Evolutionary conservation across 805 yeast species (phyloP), one percentile per base, ranked within the genome.

Genomic region (Hanseniaspora nectarophila): DNA sequence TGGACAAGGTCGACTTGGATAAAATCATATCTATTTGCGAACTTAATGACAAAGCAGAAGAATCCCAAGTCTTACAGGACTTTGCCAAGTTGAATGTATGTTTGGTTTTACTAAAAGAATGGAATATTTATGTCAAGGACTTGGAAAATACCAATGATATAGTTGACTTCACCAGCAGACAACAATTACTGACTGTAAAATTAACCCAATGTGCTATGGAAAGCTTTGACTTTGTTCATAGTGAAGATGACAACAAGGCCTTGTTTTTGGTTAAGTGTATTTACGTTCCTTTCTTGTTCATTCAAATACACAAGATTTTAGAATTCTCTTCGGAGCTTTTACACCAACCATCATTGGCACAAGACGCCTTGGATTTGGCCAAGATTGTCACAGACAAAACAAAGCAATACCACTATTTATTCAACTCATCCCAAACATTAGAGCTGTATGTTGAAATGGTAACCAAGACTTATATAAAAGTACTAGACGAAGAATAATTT

Each of bases 231-330:
- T 37, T 32, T 35, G 24, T 42, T 12, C 5, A 10, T 1, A 43
- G 31, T 8, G 52, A 57, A 3, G 57, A 59, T 4, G 79, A 78
- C 37, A 56, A 56, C 20, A 70, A 65, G 3, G 60, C 77, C 3
- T 72, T 75, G 49, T 65, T 66, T 43, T 81, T 76, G 49, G 69
- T 85, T 47, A 75, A 95, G 60, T 70, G 78, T 10, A 64, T 78
- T 18, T 88, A 86, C 64, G 74, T 86, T 6, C 95, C 97, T 15
- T 75, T 74, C 56, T 64, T 87, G 52, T 72, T 86, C 33, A 76
- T 82, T 52, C 85, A 82, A 58, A 68, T 84, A 47, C 77, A 84
- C 57, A 76, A 75, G 44, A 74, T 82, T 12, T 65, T 77, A 42
- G 64, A 73, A 9, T 72, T 70, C 23, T 75, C 78, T 8, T 63